Evolutionary conservation across 2,329 filamentous ascomycete genomes (phyloP).

Genomic region (Conoideocrella luteorostrata): DNA sequence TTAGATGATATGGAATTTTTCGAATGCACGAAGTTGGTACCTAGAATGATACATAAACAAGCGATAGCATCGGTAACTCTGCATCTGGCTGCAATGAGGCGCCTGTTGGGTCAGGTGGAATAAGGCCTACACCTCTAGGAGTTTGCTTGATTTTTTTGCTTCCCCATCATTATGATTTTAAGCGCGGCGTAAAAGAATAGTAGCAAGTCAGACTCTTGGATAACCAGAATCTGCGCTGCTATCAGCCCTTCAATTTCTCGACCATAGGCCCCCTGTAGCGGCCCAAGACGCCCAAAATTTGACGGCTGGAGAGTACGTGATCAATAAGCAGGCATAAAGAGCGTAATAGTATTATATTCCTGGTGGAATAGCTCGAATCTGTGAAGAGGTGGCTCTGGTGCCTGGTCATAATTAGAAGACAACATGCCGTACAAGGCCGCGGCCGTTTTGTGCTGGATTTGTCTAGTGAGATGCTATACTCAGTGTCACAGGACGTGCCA

Average conservation of each 20-base stretch:
- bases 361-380: not conserved
- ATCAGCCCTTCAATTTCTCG: conserved; percentile 6
- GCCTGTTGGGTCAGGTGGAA: conserved; percentile 4
- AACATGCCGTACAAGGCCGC: no score
- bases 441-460: no score
- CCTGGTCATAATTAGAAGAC: no score
- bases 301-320: conserved; percentile 3
- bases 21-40: no score
- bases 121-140: conserved; percentile 9
- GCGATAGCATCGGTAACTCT: no score
- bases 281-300: conserved; percentile 7
- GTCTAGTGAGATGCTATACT: no score
- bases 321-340: conserved; percentile 10
- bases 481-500: no score
- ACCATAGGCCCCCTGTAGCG: conserved; percentile 5
- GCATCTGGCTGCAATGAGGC: conserved; percentile 2
- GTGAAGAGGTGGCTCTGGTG: no score
- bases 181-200: conserved; percentile 1
- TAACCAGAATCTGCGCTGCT: not conserved
- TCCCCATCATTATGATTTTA: conserved; percentile 3
- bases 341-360: conserved; percentile 8
- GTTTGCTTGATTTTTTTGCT: conserved; percentile 4
- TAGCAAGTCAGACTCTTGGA: conserved; percentile 8
- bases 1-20: no score
- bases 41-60: no score